Base-by-base conservation (phyloP, 371 early-diverging fungal species). In the Mortierella sp. region DNA sequence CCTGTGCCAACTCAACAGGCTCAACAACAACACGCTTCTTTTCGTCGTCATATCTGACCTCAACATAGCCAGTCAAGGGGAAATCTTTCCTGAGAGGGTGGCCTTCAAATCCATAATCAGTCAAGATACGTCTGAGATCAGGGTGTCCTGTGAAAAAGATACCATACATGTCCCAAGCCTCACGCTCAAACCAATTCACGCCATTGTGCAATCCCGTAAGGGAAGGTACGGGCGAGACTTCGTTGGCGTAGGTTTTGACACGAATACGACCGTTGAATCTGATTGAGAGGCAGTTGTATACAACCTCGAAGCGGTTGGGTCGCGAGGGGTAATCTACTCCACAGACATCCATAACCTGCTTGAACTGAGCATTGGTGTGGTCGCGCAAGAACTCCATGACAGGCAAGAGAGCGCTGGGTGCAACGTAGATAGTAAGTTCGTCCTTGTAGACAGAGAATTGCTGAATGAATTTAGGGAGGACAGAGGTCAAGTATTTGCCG, bases 101-200 rank as follows among this genome's bases (percentile, higher is more conserved):
- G 17, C 99, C 99, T 86, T 97, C 97, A 75, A 98, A 99, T 56
- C 99, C 99, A 82, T 98, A 99, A 85, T 99, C 99, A 59, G 98
- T 98, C 87, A 99, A 90, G 80, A 99, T 98, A 67, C 99, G 89
- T 59, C 99, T 84, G 73, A 99, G 86, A 88, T 99, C 99, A 17
- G 99, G 99, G 78, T 99, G 99, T 61, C 93, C 94, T 3, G 91
- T 88, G 81, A 98, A 99, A 86, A 95, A 96, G 71, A 99, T 90
- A 73, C 99, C 99, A 84, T 91, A 99, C 98, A 99, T 98, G 83
- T 99, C 99, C 86, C 94, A 99, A 13, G 93, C 95, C 85, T 99
- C 99, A 83, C 99, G 94, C 86, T 99, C 99, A 70, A 94, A 93
- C 99, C 99, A 99, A 87, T 96, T 98, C 49, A 97, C 97, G 47